Percentiles rank a stretch among this genome's conserved stretches.
phyloP scores from a whole-genome alignment of 2,329 filamentous ascomycete genomes.

The Monosporascus cannonballus region DNA sequence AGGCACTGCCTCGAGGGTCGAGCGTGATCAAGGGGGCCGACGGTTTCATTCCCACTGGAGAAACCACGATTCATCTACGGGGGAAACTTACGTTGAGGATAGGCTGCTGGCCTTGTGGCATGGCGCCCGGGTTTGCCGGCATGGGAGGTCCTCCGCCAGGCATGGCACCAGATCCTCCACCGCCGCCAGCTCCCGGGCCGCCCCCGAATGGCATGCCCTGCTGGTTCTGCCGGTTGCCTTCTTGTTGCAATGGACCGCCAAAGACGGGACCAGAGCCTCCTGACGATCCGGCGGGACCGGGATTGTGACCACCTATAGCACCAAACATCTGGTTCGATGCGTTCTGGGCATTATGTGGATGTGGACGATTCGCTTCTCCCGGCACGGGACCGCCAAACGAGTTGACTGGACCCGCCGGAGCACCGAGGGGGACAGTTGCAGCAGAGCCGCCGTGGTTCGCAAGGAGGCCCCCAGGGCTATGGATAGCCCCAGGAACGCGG shows the following conservation, averaged over 20 bases:
- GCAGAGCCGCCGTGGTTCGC: constrained; percentile 61
- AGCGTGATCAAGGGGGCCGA: constrained; percentile 1
- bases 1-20: not conserved
- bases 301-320: constrained; percentile 21
- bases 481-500: constrained; percentile 72
- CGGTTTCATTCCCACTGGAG: too few relatives aligned
- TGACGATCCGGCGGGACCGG: constrained; percentile 30
- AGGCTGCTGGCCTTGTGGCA: constrained; percentile 75
- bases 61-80: not conserved
- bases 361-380: constrained; percentile 43
- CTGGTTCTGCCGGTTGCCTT: constrained; percentile 54
- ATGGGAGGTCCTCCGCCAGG: constrained; percentile 27
- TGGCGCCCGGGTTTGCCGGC: constrained; percentile 42
- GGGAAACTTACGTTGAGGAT: constrained; percentile 61
- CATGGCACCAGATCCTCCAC: constrained; percentile 35
- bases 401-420: constrained; percentile 42
- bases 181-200: constrained; percentile 46
- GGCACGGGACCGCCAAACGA: constrained; percentile 50
- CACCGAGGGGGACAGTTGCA: constrained; percentile 46
- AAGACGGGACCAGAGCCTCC: constrained; percentile 61
- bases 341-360: constrained; percentile 46
- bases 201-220: constrained; percentile 57
- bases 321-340: constrained; percentile 47
- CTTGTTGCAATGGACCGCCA: constrained; percentile 60
- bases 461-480: constrained; percentile 85